A percentile compares a stretch with the other conserved stretches of the same genome.
Evolutionary conservation across 768 basidiomycete species (phyloP).

Genomic region (Sutorius australiensis): DNA sequence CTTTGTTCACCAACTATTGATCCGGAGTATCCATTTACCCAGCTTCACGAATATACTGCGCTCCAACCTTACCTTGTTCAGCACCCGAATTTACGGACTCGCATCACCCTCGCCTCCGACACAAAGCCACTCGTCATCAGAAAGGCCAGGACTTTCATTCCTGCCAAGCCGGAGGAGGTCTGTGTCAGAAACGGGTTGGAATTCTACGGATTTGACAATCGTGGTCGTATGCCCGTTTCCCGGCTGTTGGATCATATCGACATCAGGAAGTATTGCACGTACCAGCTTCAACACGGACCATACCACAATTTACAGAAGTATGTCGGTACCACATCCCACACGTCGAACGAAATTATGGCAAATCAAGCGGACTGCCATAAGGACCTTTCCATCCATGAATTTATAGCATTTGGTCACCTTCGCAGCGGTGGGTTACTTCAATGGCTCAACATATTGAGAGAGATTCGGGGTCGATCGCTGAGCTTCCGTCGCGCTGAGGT

Average conservation of each 20-base stretch:
- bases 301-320: conserved; percentile 38
- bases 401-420: conserved; percentile 41
- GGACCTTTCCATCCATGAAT: conserved; percentile 44
- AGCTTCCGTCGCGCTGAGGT: conserved; percentile 40
- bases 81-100: conserved; percentile 14
- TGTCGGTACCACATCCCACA: conserved; percentile 35
- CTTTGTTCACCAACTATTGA: too few relatives aligned
- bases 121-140: conserved; percentile 23
- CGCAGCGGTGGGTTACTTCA: conserved; percentile 45
- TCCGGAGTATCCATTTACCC: neutral
- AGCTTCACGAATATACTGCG: conserved; percentile 13
- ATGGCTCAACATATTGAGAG: conserved; percentile 50
- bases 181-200: conserved; percentile 34
- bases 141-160: conserved; percentile 14
- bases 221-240: conserved; percentile 10
- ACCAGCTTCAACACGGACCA: conserved; percentile 28
- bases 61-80: conserved; percentile 11
- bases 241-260: conserved; percentile 8
- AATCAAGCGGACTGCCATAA: conserved; percentile 40
- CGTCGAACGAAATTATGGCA: conserved; percentile 43
- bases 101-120: conserved; percentile 21
- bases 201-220: conserved; percentile 30
- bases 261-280: conserved; percentile 28
- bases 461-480: conserved; percentile 39
- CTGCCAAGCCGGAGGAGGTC: conserved; percentile 11